These are phyloP conservation scores for Panus rudis DNA, from an alignment of 768 basidiomycete genomes.

Conservation along the genomic window DNA sequence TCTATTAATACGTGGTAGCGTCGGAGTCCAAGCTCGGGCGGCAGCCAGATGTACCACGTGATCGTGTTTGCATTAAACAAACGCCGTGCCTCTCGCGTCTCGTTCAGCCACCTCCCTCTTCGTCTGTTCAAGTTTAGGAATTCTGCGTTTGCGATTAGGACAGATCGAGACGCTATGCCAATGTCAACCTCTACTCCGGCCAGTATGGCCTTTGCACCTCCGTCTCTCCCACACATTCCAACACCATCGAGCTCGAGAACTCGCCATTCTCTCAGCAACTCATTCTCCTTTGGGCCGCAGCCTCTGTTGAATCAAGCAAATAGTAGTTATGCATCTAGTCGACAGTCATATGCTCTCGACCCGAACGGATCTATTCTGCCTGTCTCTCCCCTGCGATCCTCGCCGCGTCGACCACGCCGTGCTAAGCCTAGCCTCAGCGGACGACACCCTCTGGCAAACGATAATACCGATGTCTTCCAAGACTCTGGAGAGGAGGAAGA, in stretches of 20 bases:
- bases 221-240: too few relatives aligned
- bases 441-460: conserved; percentile 71
- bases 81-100: too few relatives aligned
- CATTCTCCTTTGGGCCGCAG: conserved; percentile 81
- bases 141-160: too few relatives aligned
- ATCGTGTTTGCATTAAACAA: too few relatives aligned
- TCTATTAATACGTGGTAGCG: too few relatives aligned
- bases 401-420: conserved; percentile 50
- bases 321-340: conserved; percentile 50
- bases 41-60: too few relatives aligned
- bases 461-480: conserved; percentile 70
- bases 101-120: too few relatives aligned
- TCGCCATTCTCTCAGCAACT: conserved; percentile 66
- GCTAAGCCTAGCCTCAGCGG: conserved; percentile 43
- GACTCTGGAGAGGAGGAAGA: conserved; percentile 47
- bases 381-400: conserved; percentile 64
- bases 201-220: too few relatives aligned
- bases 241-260: conserved; percentile 38
- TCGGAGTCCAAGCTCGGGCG: too few relatives aligned
- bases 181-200: too few relatives aligned
- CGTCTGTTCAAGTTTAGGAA: too few relatives aligned
- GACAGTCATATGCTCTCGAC: conserved; percentile 56
- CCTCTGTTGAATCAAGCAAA: conserved; percentile 65
- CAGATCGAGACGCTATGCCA: too few relatives aligned
- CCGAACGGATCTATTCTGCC: conserved; percentile 76